Evolutionary conservation across 805 yeast species (phyloP).

Genomic region (Teunomyces gatunensis): DNA sequence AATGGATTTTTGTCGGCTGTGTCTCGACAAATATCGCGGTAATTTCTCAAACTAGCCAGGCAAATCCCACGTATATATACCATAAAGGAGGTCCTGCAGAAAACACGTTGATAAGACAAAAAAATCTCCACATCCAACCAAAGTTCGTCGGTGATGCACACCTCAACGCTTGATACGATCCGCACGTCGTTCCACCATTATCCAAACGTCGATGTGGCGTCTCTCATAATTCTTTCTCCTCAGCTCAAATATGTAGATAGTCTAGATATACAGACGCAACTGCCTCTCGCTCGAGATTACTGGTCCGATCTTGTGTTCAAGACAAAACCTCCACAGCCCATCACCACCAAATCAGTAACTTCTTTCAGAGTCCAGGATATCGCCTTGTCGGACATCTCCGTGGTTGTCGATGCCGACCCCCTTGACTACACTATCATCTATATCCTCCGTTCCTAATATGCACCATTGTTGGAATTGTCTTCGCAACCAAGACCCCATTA

Average conservation of each 20-base stretch:
- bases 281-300: neutral
- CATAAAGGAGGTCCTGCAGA: neutral
- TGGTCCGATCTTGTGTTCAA: neutral
- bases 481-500: neutral
- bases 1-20: neutral
- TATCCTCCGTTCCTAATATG: neutral
- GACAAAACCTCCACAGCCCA: neutral
- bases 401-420: neutral
- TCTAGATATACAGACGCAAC: neutral
- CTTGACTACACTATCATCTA: conserved; percentile 1
- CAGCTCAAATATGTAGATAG: neutral
- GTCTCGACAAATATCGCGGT: too few species aligned
- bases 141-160: neutral
- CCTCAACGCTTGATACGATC: conserved; percentile 2
- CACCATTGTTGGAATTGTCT: neutral
- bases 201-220: neutral
- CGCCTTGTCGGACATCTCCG: neutral
- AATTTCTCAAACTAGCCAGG: too few species aligned
- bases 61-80: too few species aligned
- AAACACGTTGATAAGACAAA: neutral
- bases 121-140: too few species aligned
- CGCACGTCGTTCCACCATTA: neutral
- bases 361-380: neutral
- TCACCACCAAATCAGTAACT: neutral
- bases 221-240: conserved; percentile 1